A percentile compares a stretch with the other conserved stretches of the same genome.
phyloP scores from a whole-genome alignment of 2,329 filamentous ascomycete genomes.

The Calonectria hawksworthii region DNA sequence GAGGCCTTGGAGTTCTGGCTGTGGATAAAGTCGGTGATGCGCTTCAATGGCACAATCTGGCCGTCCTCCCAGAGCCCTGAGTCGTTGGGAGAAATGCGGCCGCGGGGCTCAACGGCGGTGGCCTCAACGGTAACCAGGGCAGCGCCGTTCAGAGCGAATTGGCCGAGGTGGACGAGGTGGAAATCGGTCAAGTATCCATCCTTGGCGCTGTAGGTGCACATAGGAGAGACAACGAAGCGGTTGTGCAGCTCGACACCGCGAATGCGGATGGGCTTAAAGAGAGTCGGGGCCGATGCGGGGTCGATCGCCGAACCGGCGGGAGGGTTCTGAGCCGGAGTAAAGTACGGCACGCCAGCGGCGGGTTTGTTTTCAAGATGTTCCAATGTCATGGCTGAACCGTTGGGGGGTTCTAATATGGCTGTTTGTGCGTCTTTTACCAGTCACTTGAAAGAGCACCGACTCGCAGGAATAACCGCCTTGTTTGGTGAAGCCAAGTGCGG shows the following conservation, averaged over 20 bases:
- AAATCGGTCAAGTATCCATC: slow-evolving; percentile 82
- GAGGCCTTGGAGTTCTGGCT: slow-evolving; percentile 82
- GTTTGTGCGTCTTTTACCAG: neutral
- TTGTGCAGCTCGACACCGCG: slow-evolving; percentile 67
- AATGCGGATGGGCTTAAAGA: slow-evolving; percentile 70
- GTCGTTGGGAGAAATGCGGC: slow-evolving; percentile 87
- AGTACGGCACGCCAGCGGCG: slow-evolving; percentile 64
- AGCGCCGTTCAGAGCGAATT: slow-evolving; percentile 82
- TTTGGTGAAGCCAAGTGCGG: neutral
- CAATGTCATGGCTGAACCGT: slow-evolving; percentile 32
- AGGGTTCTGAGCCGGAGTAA: slow-evolving; percentile 67
- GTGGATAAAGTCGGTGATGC: slow-evolving; percentile 84
- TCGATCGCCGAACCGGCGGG: slow-evolving; percentile 63
- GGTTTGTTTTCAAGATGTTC: slow-evolving; percentile 51
- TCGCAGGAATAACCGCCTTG: neutral
- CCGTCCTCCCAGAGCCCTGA: slow-evolving; percentile 86
- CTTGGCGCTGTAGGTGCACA: slow-evolving; percentile 72
- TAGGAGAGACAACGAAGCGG: slow-evolving; percentile 71
- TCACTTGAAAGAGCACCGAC: neutral
- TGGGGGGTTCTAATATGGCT: neutral
- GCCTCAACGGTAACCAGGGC: slow-evolving; percentile 84
- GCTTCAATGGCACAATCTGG: slow-evolving; percentile 80
- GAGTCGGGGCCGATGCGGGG: slow-evolving; percentile 60
- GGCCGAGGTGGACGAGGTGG: slow-evolving; percentile 86
- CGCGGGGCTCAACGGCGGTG: slow-evolving; percentile 80